phyloP scores from a whole-genome alignment of 768 basidiomycete species.

The Kwoniella mangroviensis region DNA sequence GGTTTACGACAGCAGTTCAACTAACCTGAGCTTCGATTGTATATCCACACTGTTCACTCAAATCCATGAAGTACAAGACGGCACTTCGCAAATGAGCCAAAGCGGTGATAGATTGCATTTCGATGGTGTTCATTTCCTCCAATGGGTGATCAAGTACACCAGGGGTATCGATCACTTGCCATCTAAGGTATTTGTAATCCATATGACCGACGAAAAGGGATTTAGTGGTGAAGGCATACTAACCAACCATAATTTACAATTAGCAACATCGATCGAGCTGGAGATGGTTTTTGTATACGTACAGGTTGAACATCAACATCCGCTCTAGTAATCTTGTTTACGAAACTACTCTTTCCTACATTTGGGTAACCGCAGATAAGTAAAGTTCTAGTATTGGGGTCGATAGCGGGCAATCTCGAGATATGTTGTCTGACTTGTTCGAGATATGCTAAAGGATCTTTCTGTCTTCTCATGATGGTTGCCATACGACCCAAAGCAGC shows the following conservation, averaged over 20 bases:
- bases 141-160: slow-evolving; percentile 97
- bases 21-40: slow-evolving; percentile 90
- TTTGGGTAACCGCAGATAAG: slow-evolving; percentile 99
- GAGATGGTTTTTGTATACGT: slow-evolving; percentile 15
- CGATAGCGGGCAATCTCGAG: slow-evolving; percentile 95
- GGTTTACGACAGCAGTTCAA: background rate
- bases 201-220: slow-evolving; percentile 97
- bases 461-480: slow-evolving; percentile 96
- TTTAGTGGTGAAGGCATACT: slow-evolving; percentile 97
- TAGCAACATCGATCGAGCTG: too few relatives aligned
- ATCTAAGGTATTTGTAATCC: slow-evolving; percentile 98
- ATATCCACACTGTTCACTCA: slow-evolving; percentile 98
- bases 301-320: slow-evolving; percentile 97
- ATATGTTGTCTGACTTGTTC: slow-evolving; percentile 99
- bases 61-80: slow-evolving; percentile 97
- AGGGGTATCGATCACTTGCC: slow-evolving; percentile 99
- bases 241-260: background rate
- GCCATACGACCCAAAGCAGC: slow-evolving; percentile 99
- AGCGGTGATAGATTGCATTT: slow-evolving; percentile 98
- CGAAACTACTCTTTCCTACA: slow-evolving; percentile 98
- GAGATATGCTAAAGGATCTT: slow-evolving; percentile 96
- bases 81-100: slow-evolving; percentile 93
- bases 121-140: slow-evolving; percentile 99
- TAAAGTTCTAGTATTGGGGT: slow-evolving; percentile 96
- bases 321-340: slow-evolving; percentile 98